Percentiles rank a stretch among this genome's conserved stretches.
phyloP scores from a whole-genome alignment of 352 stramenopile species.

The Blastocystis sp. region DNA sequence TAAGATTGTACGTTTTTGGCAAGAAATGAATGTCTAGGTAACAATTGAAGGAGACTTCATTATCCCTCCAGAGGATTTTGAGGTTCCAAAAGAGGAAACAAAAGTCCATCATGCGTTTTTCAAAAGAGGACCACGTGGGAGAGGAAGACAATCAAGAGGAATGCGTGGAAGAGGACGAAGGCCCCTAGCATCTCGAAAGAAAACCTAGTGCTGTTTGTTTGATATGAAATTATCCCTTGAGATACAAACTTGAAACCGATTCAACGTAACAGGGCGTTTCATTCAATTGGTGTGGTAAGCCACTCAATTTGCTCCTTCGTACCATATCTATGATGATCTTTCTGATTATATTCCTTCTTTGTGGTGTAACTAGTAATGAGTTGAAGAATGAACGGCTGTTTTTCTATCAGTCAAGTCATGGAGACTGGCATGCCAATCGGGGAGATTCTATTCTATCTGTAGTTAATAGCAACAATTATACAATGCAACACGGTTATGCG shows the following conservation, averaged over 20 bases:
- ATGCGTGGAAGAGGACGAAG: background rate
- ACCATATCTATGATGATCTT: background rate
- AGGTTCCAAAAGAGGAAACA: background rate
- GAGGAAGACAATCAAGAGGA: background rate
- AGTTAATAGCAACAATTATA: background rate
- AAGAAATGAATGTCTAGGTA: background rate
- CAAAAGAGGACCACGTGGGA: background rate
- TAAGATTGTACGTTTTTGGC: background rate
- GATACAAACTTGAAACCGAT: no score
- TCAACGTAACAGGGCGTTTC: background rate
- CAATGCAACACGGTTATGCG: slow-evolving; percentile 23
- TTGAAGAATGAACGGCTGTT: slow-evolving; percentile 2
- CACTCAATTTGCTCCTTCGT: background rate
- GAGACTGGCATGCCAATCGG: slow-evolving; percentile 11
- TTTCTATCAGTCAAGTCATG: slow-evolving; percentile 35
- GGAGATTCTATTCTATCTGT: background rate
- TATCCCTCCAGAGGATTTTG: slow-evolving; percentile 43
- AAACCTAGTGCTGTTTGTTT: background rate
- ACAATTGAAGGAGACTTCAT: background rate
- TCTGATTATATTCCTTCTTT: background rate
- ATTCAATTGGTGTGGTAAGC: background rate
- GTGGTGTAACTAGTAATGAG: background rate
- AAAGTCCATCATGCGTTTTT: background rate
- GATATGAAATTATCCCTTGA: no score
- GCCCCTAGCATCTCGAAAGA: background rate